Evolutionary conservation across 345 rosid species (phyloP).

Genomic region (Erysimum cheiranthoides): DNA sequence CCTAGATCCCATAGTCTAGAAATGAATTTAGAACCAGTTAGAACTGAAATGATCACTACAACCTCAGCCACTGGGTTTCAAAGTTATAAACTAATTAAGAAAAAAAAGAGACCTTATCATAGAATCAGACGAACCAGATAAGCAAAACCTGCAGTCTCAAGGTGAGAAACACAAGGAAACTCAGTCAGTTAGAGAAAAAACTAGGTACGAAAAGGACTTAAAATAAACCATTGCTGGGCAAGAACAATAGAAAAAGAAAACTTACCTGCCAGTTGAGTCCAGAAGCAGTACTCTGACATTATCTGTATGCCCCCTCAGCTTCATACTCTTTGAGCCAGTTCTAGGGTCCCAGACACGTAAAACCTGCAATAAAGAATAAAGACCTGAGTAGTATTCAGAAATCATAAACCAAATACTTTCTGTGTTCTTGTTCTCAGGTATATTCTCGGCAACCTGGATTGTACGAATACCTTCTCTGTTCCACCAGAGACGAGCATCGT

Average conservation of each 20-base stretch:
- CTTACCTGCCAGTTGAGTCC: constrained; percentile 93
- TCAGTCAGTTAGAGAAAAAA: constrained; percentile 28
- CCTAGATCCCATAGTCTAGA: constrained; percentile 98
- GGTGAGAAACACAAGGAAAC: constrained; percentile 23
- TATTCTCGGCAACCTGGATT: constrained; percentile 18
- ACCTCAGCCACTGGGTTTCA: constrained; percentile 21
- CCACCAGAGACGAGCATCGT: constrained; percentile 97
- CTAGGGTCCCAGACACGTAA: constrained; percentile 99
- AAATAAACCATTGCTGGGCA: constrained; percentile 11
- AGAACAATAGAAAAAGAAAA: neutral
- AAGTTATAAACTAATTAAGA: constrained; percentile 12
- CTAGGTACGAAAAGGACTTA: constrained; percentile 1
- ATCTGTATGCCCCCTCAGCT: constrained; percentile 95
- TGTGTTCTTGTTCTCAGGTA: constrained; percentile 14
- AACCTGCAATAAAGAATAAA: constrained; percentile 58
- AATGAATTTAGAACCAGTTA: constrained; percentile 41
- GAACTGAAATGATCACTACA: constrained; percentile 27
- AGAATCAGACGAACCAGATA: constrained; percentile 98
- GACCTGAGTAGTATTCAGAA: constrained; percentile 19
- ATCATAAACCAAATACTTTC: constrained; percentile 5
- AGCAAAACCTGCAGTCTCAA: constrained; percentile 77
- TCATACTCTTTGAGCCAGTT: constrained; percentile 94
- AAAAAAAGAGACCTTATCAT: constrained; percentile 82
- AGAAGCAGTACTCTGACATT: constrained; percentile 90
- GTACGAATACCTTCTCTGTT: constrained; percentile 84